These are phyloP conservation scores for Blastocladiella emersonii DNA, from an alignment of 371 early-diverging fungal species.

Conservation along the genomic window DNA sequence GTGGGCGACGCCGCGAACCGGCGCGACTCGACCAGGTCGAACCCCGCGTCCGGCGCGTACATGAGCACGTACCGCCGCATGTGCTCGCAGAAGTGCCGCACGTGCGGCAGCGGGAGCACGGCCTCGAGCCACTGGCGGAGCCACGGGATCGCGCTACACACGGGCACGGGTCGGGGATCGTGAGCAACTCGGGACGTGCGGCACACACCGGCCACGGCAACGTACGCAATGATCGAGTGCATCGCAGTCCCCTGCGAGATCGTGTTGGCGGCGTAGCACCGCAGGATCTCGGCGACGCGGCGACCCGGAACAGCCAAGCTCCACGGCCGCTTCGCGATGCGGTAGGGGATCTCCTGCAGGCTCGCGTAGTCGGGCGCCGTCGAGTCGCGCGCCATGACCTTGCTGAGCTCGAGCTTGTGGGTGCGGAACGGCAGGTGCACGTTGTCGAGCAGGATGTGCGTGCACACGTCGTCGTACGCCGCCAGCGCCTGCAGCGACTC, in stretches of 20 bases:
- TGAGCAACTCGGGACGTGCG: no score
- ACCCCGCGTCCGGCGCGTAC: constrained; percentile 75
- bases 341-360: no score
- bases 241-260: no score
- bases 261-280: no score
- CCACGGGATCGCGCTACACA: background rate
- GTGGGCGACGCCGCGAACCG: no score
- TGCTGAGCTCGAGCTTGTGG: background rate
- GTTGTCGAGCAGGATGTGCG: background rate
- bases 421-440: background rate
- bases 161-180: no score
- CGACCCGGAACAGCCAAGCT: no score
- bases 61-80: constrained; percentile 47
- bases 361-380: no score
- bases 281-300: no score
- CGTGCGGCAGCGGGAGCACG: background rate
- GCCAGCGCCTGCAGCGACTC: background rate
- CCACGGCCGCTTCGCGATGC: no score
- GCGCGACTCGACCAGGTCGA: constrained; percentile 30
- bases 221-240: background rate
- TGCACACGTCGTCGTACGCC: background rate
- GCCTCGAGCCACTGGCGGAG: background rate
- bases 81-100: constrained; percentile 23
- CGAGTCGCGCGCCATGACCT: no score
- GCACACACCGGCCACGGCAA: no score